phyloP scores from a whole-genome alignment of 257 asterid species.

The Salvia miltiorrhiza region DNA sequence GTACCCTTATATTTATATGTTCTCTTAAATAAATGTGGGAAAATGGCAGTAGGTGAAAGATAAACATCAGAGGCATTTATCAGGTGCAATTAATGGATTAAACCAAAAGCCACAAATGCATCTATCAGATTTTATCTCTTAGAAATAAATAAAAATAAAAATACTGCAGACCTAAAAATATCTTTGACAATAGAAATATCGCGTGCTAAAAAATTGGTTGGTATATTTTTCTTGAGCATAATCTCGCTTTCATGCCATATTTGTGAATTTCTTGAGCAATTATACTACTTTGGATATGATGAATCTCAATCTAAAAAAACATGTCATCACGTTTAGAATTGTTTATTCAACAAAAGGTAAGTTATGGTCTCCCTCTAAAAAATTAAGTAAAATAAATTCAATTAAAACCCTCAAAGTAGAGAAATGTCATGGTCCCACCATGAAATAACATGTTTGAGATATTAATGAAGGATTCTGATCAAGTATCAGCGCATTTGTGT shows the following conservation, averaged over 20 bases:
- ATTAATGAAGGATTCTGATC: not conserved
- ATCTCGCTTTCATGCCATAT: not conserved
- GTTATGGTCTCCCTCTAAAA: not conserved
- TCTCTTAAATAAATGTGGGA: too few relatives aligned
- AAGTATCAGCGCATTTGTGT: too few relatives aligned
- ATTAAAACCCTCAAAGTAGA: not conserved
- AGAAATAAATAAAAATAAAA: not conserved
- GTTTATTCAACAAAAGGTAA: not conserved
- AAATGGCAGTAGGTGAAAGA: not conserved
- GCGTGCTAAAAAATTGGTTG: not conserved
- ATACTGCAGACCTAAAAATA: not conserved
- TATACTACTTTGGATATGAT: not conserved
- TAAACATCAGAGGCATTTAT: not conserved
- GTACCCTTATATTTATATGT: too few relatives aligned
- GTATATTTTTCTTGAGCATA: not conserved
- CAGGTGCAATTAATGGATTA: not conserved
- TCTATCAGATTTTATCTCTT: not conserved
- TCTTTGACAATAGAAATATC: not conserved
- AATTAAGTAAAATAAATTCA: not conserved
- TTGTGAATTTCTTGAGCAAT: not conserved
- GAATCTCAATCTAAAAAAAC: not conserved
- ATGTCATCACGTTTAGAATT: not conserved
- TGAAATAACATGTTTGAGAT: not conserved
- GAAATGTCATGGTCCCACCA: not conserved
- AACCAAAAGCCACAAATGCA: not conserved